Base-by-base conservation (phyloP, 2,329 filamentous ascomycete genomes). In the Alternaria infectoria region DNA sequence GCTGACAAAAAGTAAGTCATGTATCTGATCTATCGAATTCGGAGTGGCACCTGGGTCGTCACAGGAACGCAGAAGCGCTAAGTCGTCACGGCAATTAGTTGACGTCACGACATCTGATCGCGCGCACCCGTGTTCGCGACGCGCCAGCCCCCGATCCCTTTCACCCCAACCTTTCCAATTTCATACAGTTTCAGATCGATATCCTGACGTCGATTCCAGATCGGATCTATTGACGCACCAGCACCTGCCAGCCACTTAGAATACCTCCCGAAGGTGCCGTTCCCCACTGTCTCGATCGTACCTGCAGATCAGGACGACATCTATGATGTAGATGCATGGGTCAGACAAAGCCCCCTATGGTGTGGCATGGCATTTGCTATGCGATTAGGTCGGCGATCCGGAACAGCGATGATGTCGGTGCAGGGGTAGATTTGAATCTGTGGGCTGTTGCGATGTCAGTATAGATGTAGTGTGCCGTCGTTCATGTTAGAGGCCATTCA, bases 281-380 rank as follows among this genome's bases (percentile, higher is more conserved):
- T 23, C 26, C 8, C 54, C 54, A 52, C 49, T 44, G 4, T 44
- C 15, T 30, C 57, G 57, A 68, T 64, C 46, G 63, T 68, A 64
- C 66, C 63, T 68, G 60, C 46, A 56, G 28, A 58, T 58, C 51
- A 65, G 55, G 36, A 62, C 60, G 43, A 57, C 7, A 51, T 66
- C 63, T 61, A 61, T 67, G 63, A 67, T 67, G 63, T 59, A 50
- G 57, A 59, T 61, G 59, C 49, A 57, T n/a, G 52, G 52, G 23
- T 25, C 19, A 47, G 25, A 61, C 17, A 56, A 64, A 66, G 58
- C 55, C 55, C 59, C 47, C 45, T 28, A 45, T 30, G 26, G 28
- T 52, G 19, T 57, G 54, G 55, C 54, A 60, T 61, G 46, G 36
- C n/a, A 49, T 52, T 61, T 32, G 43, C n/a, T 23, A 47, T 52